Conservation (phyloP, 805 yeast genomes). For the Cyberlindnera misumaiensis region DNA sequence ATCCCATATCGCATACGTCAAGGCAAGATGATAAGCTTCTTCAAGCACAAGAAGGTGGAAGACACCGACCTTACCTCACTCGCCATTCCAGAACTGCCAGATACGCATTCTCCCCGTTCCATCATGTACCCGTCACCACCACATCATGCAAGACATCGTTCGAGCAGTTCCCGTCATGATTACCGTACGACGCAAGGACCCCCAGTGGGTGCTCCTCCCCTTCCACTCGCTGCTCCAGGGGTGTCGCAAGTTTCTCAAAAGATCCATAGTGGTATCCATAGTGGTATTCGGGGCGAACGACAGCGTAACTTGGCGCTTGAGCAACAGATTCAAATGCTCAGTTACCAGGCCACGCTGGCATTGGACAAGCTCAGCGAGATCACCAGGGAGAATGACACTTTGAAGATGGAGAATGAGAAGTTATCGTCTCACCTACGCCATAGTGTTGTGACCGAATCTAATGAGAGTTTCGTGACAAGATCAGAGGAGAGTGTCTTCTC, state of each 20-base stretch:
- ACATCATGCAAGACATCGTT: too few relatives aligned
- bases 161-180: too few relatives aligned
- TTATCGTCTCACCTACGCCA: conserved; percentile 6
- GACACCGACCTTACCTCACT: conserved; percentile 15
- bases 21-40: neutral
- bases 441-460: neutral
- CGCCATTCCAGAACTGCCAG: conserved; percentile 14
- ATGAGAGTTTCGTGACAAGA: neutral
- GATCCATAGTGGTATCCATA: neutral
- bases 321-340: conserved; percentile 20
- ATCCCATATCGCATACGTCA: too few relatives aligned
- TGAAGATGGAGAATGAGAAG: conserved; percentile 15
- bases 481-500: neutral
- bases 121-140: too few relatives aligned
- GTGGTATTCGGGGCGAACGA: conserved; percentile 16
- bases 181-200: too few relatives aligned
- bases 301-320: conserved; percentile 22
- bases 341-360: conserved; percentile 22
- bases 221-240: too few relatives aligned
- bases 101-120: too few relatives aligned
- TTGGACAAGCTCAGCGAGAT: conserved; percentile 21
- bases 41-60: neutral
- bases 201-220: too few relatives aligned
- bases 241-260: too few relatives aligned
- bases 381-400: conserved; percentile 12